Percentiles rank a stretch among this genome's conserved stretches.
Conservation (phyloP, 768 basidiomycete genomes). For the Phanerochaete carnosa region DNA sequence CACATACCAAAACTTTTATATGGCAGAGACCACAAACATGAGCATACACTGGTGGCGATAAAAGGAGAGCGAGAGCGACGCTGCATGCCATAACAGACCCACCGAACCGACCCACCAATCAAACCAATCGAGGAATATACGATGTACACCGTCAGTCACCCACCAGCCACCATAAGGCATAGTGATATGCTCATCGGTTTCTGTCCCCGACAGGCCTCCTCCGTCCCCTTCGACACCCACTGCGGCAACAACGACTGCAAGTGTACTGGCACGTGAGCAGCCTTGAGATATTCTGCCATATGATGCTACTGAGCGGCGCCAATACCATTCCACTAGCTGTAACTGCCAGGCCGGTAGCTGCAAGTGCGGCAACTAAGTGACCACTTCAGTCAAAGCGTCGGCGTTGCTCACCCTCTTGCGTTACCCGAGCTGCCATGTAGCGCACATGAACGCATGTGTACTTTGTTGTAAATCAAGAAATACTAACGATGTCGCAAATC, state of each 20-base stretch:
- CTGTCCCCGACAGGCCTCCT: not conserved
- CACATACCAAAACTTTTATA: too few relatives aligned
- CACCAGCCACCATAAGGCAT: too few relatives aligned
- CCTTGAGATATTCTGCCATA: not conserved
- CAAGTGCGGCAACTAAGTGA: constrained; percentile 40
- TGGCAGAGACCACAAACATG: too few relatives aligned
- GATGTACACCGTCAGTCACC: not conserved
- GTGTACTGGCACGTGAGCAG: not conserved
- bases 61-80: too few relatives aligned
- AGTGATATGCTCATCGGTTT: not conserved
- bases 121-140: too few relatives aligned
- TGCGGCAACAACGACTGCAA: constrained; percentile 5
- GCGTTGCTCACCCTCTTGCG: not conserved
- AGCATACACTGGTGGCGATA: too few relatives aligned
- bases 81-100: too few relatives aligned
- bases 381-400: not conserved
- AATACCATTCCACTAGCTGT: constrained; percentile 38
- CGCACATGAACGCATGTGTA: not conserved
- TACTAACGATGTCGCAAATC: too few relatives aligned
- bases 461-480: not conserved
- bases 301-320: not conserved
- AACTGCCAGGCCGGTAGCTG: constrained; percentile 56
- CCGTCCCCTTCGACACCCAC: constrained; percentile 3
- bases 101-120: too few relatives aligned
- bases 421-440: not conserved